phyloP scores from a whole-genome alignment of 2,329 filamentous ascomycete species.

The Graphilbum fragrans region DNA sequence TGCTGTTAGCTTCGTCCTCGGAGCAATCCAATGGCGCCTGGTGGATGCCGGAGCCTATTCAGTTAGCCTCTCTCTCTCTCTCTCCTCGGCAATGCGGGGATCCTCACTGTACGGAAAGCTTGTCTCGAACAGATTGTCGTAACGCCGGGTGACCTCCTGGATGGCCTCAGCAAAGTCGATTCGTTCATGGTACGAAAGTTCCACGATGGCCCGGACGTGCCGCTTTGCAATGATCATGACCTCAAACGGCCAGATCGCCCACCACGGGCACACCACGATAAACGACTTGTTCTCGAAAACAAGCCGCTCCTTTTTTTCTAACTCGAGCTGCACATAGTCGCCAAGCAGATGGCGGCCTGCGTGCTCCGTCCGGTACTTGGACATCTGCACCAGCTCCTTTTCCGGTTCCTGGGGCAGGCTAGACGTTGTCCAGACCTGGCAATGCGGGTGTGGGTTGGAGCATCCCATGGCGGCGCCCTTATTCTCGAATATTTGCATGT shows the following conservation, averaged over 20 bases:
- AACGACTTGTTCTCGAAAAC: conserved; percentile 83
- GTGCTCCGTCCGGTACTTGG: conserved; percentile 64
- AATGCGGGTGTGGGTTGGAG: conserved; percentile 95
- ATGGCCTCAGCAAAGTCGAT: conserved; percentile 69
- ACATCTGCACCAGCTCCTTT: conserved; percentile 66
- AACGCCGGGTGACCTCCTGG: conserved; percentile 77
- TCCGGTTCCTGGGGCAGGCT: conserved; percentile 80
- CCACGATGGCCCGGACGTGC: conserved; percentile 75
- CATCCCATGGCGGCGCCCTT: conserved; percentile 97
- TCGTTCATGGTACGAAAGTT: conserved; percentile 62
- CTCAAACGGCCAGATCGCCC: conserved; percentile 96
- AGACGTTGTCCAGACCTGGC: conserved; percentile 92
- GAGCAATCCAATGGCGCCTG: conserved; percentile 81
- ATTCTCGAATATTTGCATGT: conserved; percentile 99
- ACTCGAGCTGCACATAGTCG: conserved; percentile 79
- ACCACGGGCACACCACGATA: conserved; percentile 88
- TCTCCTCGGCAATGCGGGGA: neutral
- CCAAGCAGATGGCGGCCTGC: conserved; percentile 63
- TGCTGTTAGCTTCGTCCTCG: conserved; percentile 71
- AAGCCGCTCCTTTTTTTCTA: conserved; percentile 69
- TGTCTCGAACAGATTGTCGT: conserved; percentile 95
- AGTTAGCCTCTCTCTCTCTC: neutral
- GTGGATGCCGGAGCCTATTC: conserved; percentile 74
- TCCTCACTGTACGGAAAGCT: conserved; percentile 81
- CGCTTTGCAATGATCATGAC: conserved; percentile 77